phyloP scores from a whole-genome alignment of 257 asterid genomes.

The Solanum corneliomulleri region DNA sequence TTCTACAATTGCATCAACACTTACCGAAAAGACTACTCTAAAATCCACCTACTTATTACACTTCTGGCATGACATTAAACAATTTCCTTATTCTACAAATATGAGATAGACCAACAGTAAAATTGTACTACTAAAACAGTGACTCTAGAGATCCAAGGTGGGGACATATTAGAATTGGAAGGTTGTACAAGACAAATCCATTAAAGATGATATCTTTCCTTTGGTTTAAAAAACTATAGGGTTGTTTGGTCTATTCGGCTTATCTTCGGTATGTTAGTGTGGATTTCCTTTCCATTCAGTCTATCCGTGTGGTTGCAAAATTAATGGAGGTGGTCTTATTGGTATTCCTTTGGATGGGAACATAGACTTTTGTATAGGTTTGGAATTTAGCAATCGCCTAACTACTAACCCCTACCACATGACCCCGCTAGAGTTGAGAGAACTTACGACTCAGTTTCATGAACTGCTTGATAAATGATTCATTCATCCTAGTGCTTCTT shows the following conservation, averaged over 20 bases:
- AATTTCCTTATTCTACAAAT: neutral
- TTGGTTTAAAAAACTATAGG: neutral
- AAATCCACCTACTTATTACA: neutral
- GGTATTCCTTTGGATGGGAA: neutral
- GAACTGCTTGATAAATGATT: neutral
- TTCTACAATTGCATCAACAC: neutral
- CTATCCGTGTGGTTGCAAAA: neutral
- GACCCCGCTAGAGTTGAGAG: neutral
- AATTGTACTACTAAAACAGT: neutral
- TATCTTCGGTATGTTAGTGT: neutral
- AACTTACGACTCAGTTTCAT: neutral
- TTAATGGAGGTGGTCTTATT: neutral
- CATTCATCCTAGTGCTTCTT: neutral
- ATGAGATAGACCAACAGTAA: neutral
- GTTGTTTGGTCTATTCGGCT: neutral
- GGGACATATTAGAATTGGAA: neutral
- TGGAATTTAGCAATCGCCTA: neutral
- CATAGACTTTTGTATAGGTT: neutral
- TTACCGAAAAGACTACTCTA: neutral
- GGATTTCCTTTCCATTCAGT: neutral
- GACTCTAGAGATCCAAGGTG: neutral
- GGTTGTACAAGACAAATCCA: neutral
- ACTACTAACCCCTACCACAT: neutral
- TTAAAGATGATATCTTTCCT: neutral
- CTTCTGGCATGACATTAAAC: neutral